Evolutionary conservation across 164 flowering plant genomes (phyloP).

Genomic region (Nymphaea thermarum): DNA sequence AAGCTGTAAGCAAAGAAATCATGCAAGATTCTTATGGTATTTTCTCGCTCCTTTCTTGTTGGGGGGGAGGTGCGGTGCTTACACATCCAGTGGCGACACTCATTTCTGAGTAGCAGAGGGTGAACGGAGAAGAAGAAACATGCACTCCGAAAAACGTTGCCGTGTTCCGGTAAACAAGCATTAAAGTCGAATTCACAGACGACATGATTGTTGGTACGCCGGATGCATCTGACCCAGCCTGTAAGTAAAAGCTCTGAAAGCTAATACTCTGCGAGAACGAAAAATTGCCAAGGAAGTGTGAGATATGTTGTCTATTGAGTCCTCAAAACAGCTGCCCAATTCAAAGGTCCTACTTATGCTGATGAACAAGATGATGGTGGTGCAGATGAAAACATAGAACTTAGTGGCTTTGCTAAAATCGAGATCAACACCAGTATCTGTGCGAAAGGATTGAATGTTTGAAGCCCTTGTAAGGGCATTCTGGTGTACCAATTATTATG

Average conservation of each 20-base stretch:
- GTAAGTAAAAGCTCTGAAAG: slow-evolving; percentile 46
- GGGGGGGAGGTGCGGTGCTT: slow-evolving; percentile 3
- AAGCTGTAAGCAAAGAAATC: not conserved
- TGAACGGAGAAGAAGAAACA: slow-evolving; percentile 58
- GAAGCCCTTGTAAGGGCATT: too few species aligned
- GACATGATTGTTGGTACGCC: slow-evolving; percentile 89
- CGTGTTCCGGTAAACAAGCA: slow-evolving; percentile 42
- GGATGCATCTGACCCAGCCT: slow-evolving; percentile 57
- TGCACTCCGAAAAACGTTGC: slow-evolving; percentile 85
- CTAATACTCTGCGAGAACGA: slow-evolving; percentile 40
- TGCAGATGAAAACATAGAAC: too few species aligned
- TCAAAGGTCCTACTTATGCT: too few species aligned
- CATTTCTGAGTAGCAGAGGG: slow-evolving; percentile 45
- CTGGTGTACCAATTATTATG: too few species aligned
- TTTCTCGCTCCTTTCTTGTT: too few species aligned
- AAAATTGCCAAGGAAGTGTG: not conserved
- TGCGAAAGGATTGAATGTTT: too few species aligned
- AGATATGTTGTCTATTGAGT: too few species aligned
- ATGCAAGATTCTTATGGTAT: not conserved
- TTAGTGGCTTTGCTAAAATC: too few species aligned
- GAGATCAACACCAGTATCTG: too few species aligned
- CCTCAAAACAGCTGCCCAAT: too few species aligned
- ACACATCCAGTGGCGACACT: slow-evolving; percentile 71
- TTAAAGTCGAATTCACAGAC: slow-evolving; percentile 65
- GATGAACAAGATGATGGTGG: too few species aligned